Base-by-base conservation (phyloP, 345 rosid species). In the Lepidium sativum region DNA sequence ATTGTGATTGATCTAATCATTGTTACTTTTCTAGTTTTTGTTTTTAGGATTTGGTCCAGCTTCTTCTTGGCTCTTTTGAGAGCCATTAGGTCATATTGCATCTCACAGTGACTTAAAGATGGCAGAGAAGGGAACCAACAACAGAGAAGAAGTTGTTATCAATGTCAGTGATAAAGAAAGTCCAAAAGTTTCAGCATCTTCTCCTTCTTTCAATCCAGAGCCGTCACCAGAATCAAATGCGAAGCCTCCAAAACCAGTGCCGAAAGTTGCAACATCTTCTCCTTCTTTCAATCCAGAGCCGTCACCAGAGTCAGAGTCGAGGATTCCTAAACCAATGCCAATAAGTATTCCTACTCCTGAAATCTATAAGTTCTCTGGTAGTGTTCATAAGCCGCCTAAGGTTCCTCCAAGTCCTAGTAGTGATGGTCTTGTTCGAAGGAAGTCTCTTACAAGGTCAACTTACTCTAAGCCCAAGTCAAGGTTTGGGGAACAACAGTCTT, bases 391-490 rank as follows among this genome's bases (percentile, higher is more conserved):
- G 85, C 95, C 89, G 7, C 96, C 98, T 4, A 85, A 80, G 66
- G 9, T 52, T 59, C 31, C 31, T 27, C 84, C 92, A 9, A 21
- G 65, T 58, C 67, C 69, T 0, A 21, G 42, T 60, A 71, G 17
- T 11, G 88, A 80, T 33, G 73, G 78, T 37, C 69, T 81, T 12
- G n/a, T 21, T n/a, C 55, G 84, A 21, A 77, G 78, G 47, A 86
- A 65, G 65, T 66, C 95, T 17, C n/a, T 88, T 15, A 5, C 31
- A 5, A 27, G 31, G 31, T 27, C 31, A 27, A 27, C 31, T 27
- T 27, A 27, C 31, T 27, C 87, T 25, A 92, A 84, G 70, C 79
- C 92, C n/a, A 92, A 87, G 69, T 89, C 95, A 17, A 82, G 98
- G 71, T 92, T 92, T 58, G 91, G 79, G 11, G 92, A 82, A 32